Conservation (phyloP, 495 filamentous ascomycete species). For the Trichoderma erinaceum region DNA sequence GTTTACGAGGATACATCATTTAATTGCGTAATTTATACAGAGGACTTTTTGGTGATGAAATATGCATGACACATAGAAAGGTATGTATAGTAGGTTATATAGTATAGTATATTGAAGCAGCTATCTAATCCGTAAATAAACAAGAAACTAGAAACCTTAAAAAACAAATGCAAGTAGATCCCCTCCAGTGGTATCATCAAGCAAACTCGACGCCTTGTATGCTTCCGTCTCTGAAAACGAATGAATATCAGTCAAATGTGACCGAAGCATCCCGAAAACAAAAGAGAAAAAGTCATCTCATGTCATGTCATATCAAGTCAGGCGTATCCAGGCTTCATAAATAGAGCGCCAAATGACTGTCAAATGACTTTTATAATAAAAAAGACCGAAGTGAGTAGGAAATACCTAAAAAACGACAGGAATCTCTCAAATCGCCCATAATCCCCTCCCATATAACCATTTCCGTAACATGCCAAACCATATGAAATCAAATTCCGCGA, state of each 20-base stretch:
- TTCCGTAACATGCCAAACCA: slow-evolving; percentile 7
- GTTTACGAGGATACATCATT: too few relatives aligned
- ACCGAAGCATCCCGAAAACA: too few relatives aligned
- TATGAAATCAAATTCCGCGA: too few relatives aligned
- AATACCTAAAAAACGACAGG: slow-evolving; percentile 1
- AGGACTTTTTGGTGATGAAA: too few relatives aligned
- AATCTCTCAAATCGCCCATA: neutral
- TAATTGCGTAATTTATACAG: too few relatives aligned
- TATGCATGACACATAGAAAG: too few relatives aligned
- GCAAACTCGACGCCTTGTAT: neutral
- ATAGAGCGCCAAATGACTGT: neutral
- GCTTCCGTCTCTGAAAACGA: too few relatives aligned
- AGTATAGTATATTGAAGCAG: too few relatives aligned
- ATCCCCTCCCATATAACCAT: neutral
- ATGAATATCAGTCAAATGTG: neutral
- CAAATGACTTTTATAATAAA: neutral
- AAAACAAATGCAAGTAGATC: neutral
- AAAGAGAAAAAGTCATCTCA: neutral
- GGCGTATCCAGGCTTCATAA: neutral
- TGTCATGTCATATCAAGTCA: neutral
- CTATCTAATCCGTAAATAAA: too few relatives aligned
- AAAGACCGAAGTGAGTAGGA: neutral
- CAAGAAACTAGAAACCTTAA: neutral
- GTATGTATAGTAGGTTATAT: too few relatives aligned
- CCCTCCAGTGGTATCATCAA: neutral